Base-by-base conservation (phyloP, 2,329 filamentous ascomycete species). In the Monilinia fructigena region DNA sequence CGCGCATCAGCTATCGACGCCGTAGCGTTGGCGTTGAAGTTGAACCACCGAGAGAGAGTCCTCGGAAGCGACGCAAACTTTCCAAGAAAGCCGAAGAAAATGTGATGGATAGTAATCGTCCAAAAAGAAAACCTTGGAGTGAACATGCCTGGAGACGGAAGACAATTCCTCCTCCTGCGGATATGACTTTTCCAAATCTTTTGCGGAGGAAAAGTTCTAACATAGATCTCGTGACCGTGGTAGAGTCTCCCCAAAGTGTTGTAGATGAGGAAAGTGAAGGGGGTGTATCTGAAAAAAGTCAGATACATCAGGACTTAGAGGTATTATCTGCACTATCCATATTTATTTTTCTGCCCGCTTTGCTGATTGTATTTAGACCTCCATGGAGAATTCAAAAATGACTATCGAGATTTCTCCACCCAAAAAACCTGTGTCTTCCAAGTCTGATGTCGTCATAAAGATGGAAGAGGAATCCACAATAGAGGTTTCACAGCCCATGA, bases 101-200 rank as follows among this genome's bases (percentile, higher is more conserved):
- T 55, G 50, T 23, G n/a, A 18, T 28, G 2, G 40, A 47, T 63
- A 23, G 6, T n/a, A 31, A 23, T 23, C 38, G 20, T 3, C 28
- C 50, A n/a, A 66, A 55, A 23, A 66, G 48, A 23, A 60, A 53
- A 28, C 45, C 26, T 23, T 40, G 50, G 45, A 61, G 47, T 16
- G 63, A 59, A 28, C 38, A 60, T 53, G 45, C 55, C n/a, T 48
- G 63, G 38, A 60, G 56, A 42, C 45, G 61, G 18, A 63, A 53
- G 35, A 52, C 47, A n/a, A 53, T 52, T 56, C 63, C 56, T 10
- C 56, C 45, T 42, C 42, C 63, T 16, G 20, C 55, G 3, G 63
- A 50, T 31, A 58, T 59, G 45, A 60, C 45, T 6, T 65, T 65
- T 20, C 63, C 63, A 12, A 65, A 65, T 38, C 38, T 65, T 8